Evolutionary conservation across 148 eudicot genomes (phyloP).

Genomic region (Polygonum maritimum): DNA sequence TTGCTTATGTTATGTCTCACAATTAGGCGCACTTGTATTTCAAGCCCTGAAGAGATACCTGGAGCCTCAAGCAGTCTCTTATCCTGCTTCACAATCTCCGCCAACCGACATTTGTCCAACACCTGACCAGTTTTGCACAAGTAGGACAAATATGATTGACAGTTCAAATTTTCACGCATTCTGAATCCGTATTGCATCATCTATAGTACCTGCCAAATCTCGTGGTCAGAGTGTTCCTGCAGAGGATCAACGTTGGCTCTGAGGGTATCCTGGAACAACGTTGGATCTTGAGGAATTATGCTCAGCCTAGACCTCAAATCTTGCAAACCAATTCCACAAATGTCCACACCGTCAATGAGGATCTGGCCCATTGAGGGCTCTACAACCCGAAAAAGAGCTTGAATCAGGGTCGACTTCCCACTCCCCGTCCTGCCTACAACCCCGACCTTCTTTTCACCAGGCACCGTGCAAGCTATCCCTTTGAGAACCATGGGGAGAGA

Average conservation of each 20-base stretch:
- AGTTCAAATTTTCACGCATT: background rate
- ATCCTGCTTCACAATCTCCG: slow-evolving; percentile 44
- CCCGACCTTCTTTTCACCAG: slow-evolving; percentile 59
- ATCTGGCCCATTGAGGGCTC: slow-evolving; percentile 68
- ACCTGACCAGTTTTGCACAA: slow-evolving; percentile 27
- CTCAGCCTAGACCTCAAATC: slow-evolving; percentile 77
- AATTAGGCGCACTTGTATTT: no score
- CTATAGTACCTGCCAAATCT: slow-evolving; percentile 69
- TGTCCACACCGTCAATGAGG: slow-evolving; percentile 64
- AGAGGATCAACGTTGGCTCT: slow-evolving; percentile 78
- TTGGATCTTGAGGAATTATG: slow-evolving; percentile 90
- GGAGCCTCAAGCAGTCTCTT: slow-evolving; percentile 64
- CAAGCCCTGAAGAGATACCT: slow-evolving; percentile 24
- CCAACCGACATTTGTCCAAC: slow-evolving; percentile 60
- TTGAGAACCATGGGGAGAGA: slow-evolving; percentile 62
- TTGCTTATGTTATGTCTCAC: no score
- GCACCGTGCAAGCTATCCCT: slow-evolving; percentile 69
- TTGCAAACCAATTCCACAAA: slow-evolving; percentile 52
- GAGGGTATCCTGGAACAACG: slow-evolving; percentile 76
- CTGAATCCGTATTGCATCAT: background rate
- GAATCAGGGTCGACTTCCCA: slow-evolving; percentile 88
- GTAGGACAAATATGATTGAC: background rate
- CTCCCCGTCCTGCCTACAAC: slow-evolving; percentile 88
- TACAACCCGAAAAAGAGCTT: slow-evolving; percentile 82
- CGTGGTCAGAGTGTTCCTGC: slow-evolving; percentile 47